Base-by-base conservation (phyloP, 1,284 basidiomycete species). In the Ganoderma meredithae region DNA sequence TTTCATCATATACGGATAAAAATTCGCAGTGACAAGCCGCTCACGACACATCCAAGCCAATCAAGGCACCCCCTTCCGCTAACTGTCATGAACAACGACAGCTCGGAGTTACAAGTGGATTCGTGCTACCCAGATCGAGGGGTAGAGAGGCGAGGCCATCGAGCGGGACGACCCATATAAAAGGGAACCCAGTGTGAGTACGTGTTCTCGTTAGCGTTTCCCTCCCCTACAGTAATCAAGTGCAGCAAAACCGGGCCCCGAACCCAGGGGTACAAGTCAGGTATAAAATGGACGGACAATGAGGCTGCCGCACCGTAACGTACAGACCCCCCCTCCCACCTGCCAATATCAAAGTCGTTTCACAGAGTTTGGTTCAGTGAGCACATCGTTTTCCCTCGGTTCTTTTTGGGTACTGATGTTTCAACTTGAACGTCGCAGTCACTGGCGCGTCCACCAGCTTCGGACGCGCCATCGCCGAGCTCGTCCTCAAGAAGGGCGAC, bases 401-500 rank as follows among this genome's bases (percentile, higher is more conserved):
- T 19, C 3, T 3, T 7, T 10, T n/a, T 7, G 2, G 5, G 31
- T 10, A 8, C 56, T 36, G 36, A 59, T 4, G 13, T 25, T 52
- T 25, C 44, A 12, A 22, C 19, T 1, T 19, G 2, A 15, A n/a
- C 43, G 4, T 41, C n/a, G n/a, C 33, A 65, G 64, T 60, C 56
- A 65, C 58, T 3, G 64, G 58, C 31, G 25, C 56, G 3, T 65
- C 64, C 27, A 67, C 78, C 2, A 79, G 78, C 1, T 75, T 81
- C 47, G 78, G 81, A 10, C 73, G 68, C 33, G 64, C 65, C 2
- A 65, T 78, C 64, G 69, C 74, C 0, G 73, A 79, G 60, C 64
- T 71, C 10, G 69, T 74, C 52, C 73, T 80, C 8, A 65, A 55
- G 3, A 71, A 77, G 55, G 79, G 78, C 8, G 77, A 80, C 61